phyloP scores from a whole-genome alignment of 768 basidiomycete genomes.

The Amyloporia xantha region DNA sequence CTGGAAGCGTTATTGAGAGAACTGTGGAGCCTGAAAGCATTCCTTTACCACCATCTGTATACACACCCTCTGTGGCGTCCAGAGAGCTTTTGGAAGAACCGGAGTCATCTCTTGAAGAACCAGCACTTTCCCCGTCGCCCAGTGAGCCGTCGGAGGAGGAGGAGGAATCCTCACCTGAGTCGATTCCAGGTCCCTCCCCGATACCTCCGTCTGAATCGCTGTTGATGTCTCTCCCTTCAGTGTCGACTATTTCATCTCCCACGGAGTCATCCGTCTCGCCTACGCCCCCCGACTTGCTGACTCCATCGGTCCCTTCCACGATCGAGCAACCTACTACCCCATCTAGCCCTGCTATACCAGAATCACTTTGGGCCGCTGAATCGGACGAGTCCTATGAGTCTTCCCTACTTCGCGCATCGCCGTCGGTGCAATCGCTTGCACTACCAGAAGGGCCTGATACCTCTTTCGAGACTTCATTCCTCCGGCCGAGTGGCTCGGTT shows the following conservation, averaged over 20 bases:
- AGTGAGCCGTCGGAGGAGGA: conserved; percentile 18
- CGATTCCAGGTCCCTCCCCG: conserved; percentile 22
- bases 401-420: conserved; percentile 65
- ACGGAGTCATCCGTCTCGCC: conserved; percentile 36
- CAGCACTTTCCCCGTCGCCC: conserved; percentile 28
- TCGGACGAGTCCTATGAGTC: conserved; percentile 73
- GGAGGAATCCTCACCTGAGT: conserved; percentile 5
- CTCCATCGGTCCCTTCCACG: conserved; percentile 17
- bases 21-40: conserved; percentile 28
- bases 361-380: conserved; percentile 52
- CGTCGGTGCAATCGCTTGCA: conserved; percentile 43
- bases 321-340: conserved; percentile 28
- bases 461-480: conserved; percentile 70
- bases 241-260: conserved; percentile 35
- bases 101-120: conserved; percentile 15
- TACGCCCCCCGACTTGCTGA: conserved; percentile 21
- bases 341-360: conserved; percentile 33
- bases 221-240: conserved; percentile 23
- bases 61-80: conserved; percentile 20
- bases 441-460: conserved; percentile 55
- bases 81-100: conserved; percentile 23
- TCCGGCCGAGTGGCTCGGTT: conserved; percentile 48
- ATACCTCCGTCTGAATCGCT: conserved; percentile 25
- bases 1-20: conserved; percentile 1
- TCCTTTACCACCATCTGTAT: conserved; percentile 34